Conservation (phyloP, 805 yeast genomes). For the Pichia kluyveri region DNA sequence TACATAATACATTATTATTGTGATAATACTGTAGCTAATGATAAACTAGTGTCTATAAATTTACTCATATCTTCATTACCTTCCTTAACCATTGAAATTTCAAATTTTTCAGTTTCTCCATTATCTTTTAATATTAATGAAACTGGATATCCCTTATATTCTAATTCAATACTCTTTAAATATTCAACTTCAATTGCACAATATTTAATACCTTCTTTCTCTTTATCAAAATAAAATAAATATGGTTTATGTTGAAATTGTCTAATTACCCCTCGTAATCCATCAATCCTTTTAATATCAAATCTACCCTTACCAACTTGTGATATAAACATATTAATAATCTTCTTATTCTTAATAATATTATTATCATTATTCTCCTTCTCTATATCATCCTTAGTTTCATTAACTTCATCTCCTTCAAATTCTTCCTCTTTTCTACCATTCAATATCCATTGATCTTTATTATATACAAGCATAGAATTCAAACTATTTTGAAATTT, state of each 20-base stretch:
- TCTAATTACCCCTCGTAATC: conserved; percentile 1
- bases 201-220: conserved; percentile 3
- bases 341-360: conserved; percentile 13
- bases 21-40: neutral
- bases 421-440: conserved; percentile 2
- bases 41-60: conserved; percentile 6
- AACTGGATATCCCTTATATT: conserved; percentile 17
- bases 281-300: conserved; percentile 12
- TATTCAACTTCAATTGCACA: conserved; percentile 12
- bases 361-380: conserved; percentile 3
- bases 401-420: conserved; percentile 1
- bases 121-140: conserved; percentile 21
- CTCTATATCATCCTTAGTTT: neutral
- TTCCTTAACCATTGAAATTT: conserved; percentile 19
- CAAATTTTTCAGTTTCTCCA: conserved; percentile 17
- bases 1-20: neutral
- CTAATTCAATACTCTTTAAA: conserved; percentile 22
- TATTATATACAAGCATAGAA: conserved; percentile 17
- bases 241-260: conserved; percentile 8
- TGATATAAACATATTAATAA: conserved; percentile 15
- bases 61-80: neutral
- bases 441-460: conserved; percentile 11
- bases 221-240: conserved; percentile 1
- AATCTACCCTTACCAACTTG: conserved; percentile 15
- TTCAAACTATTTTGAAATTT: conserved; percentile 24